Percentiles rank a stretch among this genome's conserved stretches.
These are phyloP conservation scores for Dictyostelium intermedium DNA, from an alignment of 78 protist species.

Conservation along the genomic window DNA sequence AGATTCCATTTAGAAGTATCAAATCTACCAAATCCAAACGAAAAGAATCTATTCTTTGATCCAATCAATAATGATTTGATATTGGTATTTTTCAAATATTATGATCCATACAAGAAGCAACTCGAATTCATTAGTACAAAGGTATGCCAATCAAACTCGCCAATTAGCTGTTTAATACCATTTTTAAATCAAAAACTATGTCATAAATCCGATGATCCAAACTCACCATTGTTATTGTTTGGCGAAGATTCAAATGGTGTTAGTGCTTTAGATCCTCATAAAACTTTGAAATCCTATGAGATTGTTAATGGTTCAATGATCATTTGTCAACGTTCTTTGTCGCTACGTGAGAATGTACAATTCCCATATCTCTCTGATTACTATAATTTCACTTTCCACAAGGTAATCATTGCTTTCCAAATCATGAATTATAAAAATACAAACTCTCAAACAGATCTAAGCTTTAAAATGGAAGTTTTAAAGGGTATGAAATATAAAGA, in stretches of 20 bases:
- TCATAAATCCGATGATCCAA: background rate
- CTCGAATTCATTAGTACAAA: slow-evolving; percentile 38
- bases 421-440: slow-evolving; percentile 51
- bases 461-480: slow-evolving; percentile 33
- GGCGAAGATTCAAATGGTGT: slow-evolving; percentile 62
- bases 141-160: slow-evolving; percentile 19
- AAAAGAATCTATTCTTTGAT: slow-evolving; percentile 70
- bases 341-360: slow-evolving; percentile 23
- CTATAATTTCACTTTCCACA: slow-evolving; percentile 60
- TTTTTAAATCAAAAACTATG: slow-evolving; percentile 57
- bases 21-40: slow-evolving; percentile 60
- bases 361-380: slow-evolving; percentile 65
- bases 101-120: slow-evolving; percentile 46
- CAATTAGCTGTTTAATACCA: slow-evolving; percentile 30
- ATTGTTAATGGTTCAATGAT: slow-evolving; percentile 54
- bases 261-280: slow-evolving; percentile 47
- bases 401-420: slow-evolving; percentile 53
- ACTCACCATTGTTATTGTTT: slow-evolving; percentile 43
- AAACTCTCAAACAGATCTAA: slow-evolving; percentile 7
- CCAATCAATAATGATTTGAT: slow-evolving; percentile 38
- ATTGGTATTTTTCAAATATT: slow-evolving; percentile 60
- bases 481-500: slow-evolving; percentile 61
- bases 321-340: slow-evolving; percentile 36
- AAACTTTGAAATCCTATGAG: slow-evolving; percentile 50
- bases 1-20: slow-evolving; percentile 77